Percentiles rank a stretch among this genome's conserved stretches.
Evolutionary conservation across 306 rosid species (phyloP).

Genomic region (Purshia tridentata): DNA sequence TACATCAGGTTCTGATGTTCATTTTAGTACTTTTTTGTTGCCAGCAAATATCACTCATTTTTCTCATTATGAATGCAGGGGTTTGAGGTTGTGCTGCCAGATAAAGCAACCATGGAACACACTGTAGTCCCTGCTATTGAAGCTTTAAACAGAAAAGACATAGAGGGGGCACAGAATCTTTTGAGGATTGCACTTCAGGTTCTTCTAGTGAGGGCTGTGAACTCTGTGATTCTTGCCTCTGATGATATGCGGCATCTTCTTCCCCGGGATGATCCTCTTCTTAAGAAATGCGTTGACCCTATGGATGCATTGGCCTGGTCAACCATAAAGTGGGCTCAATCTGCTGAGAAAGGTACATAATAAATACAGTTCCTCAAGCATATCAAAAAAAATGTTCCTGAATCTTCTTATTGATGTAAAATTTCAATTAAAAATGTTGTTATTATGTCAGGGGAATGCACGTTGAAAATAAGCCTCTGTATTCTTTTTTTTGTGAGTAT

Average conservation of each 20-base stretch:
- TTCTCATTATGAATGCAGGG: constrained; percentile 45
- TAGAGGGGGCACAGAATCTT: constrained; percentile 70
- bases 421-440: not conserved
- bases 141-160: constrained; percentile 70
- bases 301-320: constrained; percentile 46
- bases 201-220: constrained; percentile 74
- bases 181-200: constrained; percentile 73
- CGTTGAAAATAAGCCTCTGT: not conserved
- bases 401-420: constrained; percentile 5
- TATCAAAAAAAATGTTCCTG: not conserved
- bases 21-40: too few species aligned
- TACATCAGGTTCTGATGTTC: too few species aligned
- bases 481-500: not conserved
- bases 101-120: constrained; percentile 76
- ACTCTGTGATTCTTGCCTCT: constrained; percentile 59
- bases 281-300: constrained; percentile 44
- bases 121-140: constrained; percentile 64
- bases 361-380: not conserved
- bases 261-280: constrained; percentile 56
- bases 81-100: constrained; percentile 70
- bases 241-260: constrained; percentile 60
- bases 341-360: constrained; percentile 26
- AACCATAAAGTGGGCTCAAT: constrained; percentile 40
- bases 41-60: not conserved
- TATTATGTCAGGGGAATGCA: not conserved